Conservation (phyloP, 352 stramenopile species). For the Phytopythium sindhum region DNA sequence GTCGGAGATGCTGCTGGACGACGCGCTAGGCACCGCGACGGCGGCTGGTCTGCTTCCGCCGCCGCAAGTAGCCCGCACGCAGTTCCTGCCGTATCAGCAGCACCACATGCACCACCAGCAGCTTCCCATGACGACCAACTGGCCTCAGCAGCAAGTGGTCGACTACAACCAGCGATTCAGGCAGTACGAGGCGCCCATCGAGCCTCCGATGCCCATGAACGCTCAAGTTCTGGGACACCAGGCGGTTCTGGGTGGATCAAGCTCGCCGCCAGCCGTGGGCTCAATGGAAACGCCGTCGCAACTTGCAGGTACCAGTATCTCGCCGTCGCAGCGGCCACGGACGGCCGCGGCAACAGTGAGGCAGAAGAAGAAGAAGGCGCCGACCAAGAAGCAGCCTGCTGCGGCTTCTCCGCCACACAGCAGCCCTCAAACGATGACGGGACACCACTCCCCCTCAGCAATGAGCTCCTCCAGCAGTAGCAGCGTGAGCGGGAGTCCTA, state of each 20-base stretch:
- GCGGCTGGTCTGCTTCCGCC: slow-evolving; percentile 7
- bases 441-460: neutral
- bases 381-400: slow-evolving; percentile 13
- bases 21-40: slow-evolving; percentile 23
- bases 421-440: neutral
- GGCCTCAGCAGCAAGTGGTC: neutral
- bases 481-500: neutral
- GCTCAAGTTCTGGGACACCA: neutral
- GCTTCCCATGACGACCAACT: neutral
- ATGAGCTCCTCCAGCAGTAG: neutral
- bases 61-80: neutral
- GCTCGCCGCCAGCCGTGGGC: neutral
- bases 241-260: neutral
- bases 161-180: neutral
- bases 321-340: slow-evolving; percentile 2
- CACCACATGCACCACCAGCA: slow-evolving; percentile 5
- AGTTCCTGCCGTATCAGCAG: neutral
- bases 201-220: neutral
- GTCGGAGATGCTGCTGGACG: slow-evolving; percentile 51
- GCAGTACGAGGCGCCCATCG: neutral
- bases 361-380: slow-evolving; percentile 7
- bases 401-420: slow-evolving; percentile 2
- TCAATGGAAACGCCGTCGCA: neutral
- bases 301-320: neutral
- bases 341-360: neutral